Conservation (phyloP, 2,329 filamentous ascomycete genomes). For the Aspergillus melleus region DNA sequence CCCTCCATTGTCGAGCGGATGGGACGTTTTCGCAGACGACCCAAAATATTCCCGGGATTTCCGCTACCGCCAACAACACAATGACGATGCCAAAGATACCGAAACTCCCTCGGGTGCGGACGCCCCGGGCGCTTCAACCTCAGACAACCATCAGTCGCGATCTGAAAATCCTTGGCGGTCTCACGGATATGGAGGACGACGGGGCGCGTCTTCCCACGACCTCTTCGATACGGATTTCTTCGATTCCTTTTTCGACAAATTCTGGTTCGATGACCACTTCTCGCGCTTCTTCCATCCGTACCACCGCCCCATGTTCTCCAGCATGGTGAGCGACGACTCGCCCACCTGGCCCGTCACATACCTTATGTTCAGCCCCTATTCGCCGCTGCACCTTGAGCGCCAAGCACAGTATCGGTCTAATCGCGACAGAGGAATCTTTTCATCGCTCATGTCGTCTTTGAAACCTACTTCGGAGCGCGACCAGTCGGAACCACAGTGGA, state of each 20-base stretch:
- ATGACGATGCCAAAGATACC: constrained; percentile 5
- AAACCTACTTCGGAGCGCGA: constrained; percentile 33
- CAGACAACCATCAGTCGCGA: constrained; percentile 2
- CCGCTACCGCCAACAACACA: constrained; percentile 18
- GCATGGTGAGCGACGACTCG: constrained; percentile 35
- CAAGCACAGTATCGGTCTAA: constrained; percentile 35
- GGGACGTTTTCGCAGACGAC: constrained; percentile 37
- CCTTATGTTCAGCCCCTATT: constrained; percentile 54
- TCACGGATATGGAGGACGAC: constrained; percentile 21
- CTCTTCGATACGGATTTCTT: constrained; percentile 35
- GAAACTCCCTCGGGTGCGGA: constrained; percentile 4
- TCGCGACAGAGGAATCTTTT: constrained; percentile 31
- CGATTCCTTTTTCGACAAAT: constrained; percentile 36
- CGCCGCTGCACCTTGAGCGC: constrained; percentile 55
- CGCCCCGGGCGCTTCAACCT: constrained; percentile 5
- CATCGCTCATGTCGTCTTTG: constrained; percentile 37
- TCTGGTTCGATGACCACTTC: constrained; percentile 33
- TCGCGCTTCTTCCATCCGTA: constrained; percentile 31
- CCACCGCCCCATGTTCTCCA: constrained; percentile 29
- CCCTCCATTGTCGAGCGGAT: constrained; percentile 33
- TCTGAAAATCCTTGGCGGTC: constrained; percentile 27
- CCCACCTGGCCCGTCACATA: constrained; percentile 44
- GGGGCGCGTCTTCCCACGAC: constrained; percentile 20
- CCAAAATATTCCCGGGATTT: constrained; percentile 23
- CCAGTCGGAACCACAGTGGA: constrained; percentile 48